Conservation (phyloP, 2,329 filamentous ascomycete genomes). For the Bisporella sp. region DNA sequence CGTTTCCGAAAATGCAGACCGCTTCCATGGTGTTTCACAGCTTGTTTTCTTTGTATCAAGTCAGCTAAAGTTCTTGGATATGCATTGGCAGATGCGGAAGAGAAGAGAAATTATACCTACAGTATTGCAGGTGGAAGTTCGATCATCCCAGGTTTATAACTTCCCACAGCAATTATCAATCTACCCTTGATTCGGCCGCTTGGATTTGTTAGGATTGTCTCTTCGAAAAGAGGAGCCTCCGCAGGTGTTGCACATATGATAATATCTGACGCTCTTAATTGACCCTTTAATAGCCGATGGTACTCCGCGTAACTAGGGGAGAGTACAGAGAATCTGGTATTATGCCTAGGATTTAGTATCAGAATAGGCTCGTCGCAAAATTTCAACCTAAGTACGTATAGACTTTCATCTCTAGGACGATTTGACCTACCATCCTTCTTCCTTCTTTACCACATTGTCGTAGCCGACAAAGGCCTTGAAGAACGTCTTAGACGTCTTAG, state of each 20-base stretch:
- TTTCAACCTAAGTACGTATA: not conserved
- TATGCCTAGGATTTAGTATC: conserved; percentile 29
- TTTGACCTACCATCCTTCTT: conserved; percentile 39
- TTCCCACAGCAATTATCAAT: conserved; percentile 67
- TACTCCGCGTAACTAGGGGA: conserved; percentile 67
- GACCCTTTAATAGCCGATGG: conserved; percentile 58
- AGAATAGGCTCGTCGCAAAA: not conserved
- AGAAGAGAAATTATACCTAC: conserved; percentile 11
- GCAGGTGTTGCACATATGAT: conserved; percentile 88
- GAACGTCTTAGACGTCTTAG: conserved; percentile 45
- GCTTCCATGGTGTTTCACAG: conserved; percentile 44
- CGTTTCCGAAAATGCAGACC: conserved; percentile 60
- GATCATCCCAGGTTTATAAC: conserved; percentile 65
- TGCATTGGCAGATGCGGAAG: not conserved
- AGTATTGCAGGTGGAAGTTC: conserved; percentile 77
- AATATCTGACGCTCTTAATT: conserved; percentile 66
- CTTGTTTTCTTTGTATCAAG: conserved; percentile 39
- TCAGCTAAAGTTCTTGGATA: not conserved
- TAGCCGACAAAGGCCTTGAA: conserved; percentile 42
- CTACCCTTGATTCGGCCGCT: conserved; percentile 65
- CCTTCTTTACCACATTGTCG: conserved; percentile 36
- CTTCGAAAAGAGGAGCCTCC: conserved; percentile 67
- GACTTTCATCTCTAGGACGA: too few species aligned
- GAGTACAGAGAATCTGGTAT: conserved; percentile 60
- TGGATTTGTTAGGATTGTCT: conserved; percentile 60